Base-by-base conservation (phyloP, 2,329 filamentous ascomycete genomes). In the Grosmannia clavigera region DNA sequence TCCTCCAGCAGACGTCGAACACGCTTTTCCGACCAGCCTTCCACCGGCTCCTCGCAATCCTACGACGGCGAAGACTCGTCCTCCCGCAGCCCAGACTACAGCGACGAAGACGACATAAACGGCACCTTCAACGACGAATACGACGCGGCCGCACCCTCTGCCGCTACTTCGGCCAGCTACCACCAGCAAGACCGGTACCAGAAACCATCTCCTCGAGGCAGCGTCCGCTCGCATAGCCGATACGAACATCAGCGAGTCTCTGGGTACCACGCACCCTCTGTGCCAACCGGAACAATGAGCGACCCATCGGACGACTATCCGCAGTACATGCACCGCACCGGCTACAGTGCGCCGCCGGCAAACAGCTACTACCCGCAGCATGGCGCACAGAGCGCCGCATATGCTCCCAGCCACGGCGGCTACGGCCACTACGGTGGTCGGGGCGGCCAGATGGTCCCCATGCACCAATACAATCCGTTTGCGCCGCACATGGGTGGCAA, bases 301-400 rank as follows among this genome's bases (percentile, higher is more conserved):
- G 77, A 81, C 70, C 80, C 80, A 43, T 77, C 77, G 25, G 83
- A 88, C 29, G 83, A 88, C n/a, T 85, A 80, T 68, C 43, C 16
- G 16, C 16, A n/a, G 11, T 25, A 29, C 27, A 50, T 50, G 29
- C 55, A 64, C 61, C 75, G 72, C 61, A 68, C 71, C 61, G 68
- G 72, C 58, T 66, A 65, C 63, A 70, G 69, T 61, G 68, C 67
- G 51, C 67, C 70, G 63, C 62, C 68, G 22, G 19, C 56, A 27
- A 55, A 59, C 48, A 61, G 61, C 14, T 71, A 67, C 64, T 71
- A 70, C 65, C 65, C 68, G 60, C 61, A 66, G 57, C 58, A 52
- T 19, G 50, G 12, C 14, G 9, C 66, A 61, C 62, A 64, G 16
- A 40, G 19, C n/a, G 5, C 67, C 2, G 22, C 14, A 12, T 82